Percentiles rank a stretch among this genome's conserved stretches.
These are phyloP conservation scores for Aureobasidium mangrovei DNA, from an alignment of 2,329 filamentous ascomycete genomes.

Conservation along the genomic window DNA sequence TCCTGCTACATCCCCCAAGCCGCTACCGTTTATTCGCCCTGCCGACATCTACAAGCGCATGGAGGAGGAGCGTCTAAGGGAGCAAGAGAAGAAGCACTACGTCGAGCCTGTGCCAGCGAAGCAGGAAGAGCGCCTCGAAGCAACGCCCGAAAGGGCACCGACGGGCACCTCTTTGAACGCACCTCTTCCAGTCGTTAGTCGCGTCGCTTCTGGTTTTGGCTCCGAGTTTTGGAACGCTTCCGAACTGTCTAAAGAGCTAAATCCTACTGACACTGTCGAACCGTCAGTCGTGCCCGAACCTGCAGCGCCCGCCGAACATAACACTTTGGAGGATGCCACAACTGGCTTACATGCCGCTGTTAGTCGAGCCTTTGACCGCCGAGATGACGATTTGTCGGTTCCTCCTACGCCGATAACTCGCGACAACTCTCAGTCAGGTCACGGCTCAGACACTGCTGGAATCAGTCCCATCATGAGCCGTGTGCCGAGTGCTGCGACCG, in stretches of 20 bases:
- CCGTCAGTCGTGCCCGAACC: not conserved
- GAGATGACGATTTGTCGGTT: constrained; percentile 43
- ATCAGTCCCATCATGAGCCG: constrained; percentile 59
- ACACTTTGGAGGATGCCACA: constrained; percentile 33
- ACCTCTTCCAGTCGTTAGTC: constrained; percentile 34
- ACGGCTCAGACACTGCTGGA: constrained; percentile 38
- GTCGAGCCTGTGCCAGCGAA: constrained; percentile 20
- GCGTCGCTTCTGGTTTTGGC: constrained; percentile 34
- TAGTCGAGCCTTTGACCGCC: constrained; percentile 55
- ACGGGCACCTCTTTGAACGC: not conserved
- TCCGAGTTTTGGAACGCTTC: constrained; percentile 24
- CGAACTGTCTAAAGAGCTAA: constrained; percentile 1
- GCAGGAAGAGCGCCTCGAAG: constrained; percentile 40
- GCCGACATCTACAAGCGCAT: constrained; percentile 69
- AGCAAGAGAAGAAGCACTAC: constrained; percentile 37
- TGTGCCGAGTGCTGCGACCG: constrained; percentile 38
- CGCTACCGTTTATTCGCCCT: constrained; percentile 59
- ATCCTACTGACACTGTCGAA: not conserved
- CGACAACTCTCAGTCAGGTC: constrained; percentile 28
- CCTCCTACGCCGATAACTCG: constrained; percentile 45
- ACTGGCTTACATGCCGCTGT: constrained; percentile 40
- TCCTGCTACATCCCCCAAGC: constrained; percentile 11
- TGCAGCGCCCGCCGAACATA: not conserved
- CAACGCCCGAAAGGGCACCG: not conserved
- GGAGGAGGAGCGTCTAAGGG: constrained; percentile 49